Evolutionary conservation across 1,139 yeast genomes (phyloP), one percentile per base, ranked within the genome.

Genomic region (Saccharomycopsis crataegensis): DNA sequence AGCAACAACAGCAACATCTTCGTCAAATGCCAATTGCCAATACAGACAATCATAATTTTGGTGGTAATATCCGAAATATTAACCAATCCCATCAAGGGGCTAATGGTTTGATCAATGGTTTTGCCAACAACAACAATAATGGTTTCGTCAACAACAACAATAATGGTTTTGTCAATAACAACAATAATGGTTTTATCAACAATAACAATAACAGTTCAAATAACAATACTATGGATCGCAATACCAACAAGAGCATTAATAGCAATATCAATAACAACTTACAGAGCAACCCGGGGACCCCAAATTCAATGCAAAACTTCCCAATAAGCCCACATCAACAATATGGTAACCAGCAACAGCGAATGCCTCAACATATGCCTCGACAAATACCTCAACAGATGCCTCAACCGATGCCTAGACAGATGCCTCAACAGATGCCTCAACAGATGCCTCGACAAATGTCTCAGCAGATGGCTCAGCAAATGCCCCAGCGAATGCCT

Each of bases 291-390:
- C 49, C 49, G 14, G 33, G 32, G 9, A 46, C 42, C 11, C 44
- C 50, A 40, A 34, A 46, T 46, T 32, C 43, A 40, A 11, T 17
- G 40, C 22, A 16, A 38, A 37, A n/a, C 32, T 36, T 42, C 47
- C 49, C 17, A 34, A 43, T 41, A 14, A 16, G 9, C 45, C 43
- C 11, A 14, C 28, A 37, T 22, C 49, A 32, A n/a, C 49, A 34
- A 41, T 46, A 7, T 54, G 49, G 36, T 49, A 46, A 38, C 7
- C 36, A 11, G 33, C 22, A 40, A 17, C 60, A 46, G n/a, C 46
- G 28, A 22, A 22, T 37, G 43, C 59, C 52, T 50, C 59, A 55
- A 40, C 60, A 53, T 37, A 60, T 56, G 44, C 55, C 74, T n/a
- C n/a, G n/a, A n/a, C n/a, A n/a, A n/a, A n/a, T n/a, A n/a, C n/a